A percentile compares a stretch with the other conserved stretches of the same genome.
phyloP scores from a whole-genome alignment of 75 land plant genomes.

The Isoetes taiwanensis region DNA sequence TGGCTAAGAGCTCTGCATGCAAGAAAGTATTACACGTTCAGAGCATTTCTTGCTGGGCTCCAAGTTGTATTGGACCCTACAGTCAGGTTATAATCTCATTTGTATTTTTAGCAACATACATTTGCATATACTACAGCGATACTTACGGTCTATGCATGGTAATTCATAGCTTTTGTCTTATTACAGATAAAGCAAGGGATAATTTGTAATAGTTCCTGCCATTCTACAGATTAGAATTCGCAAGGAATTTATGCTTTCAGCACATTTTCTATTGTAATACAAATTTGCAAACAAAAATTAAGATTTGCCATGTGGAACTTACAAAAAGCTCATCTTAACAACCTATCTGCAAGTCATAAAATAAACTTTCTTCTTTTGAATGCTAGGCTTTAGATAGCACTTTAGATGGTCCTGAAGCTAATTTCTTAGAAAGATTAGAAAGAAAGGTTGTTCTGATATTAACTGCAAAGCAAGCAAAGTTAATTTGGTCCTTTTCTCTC shows the following conservation, averaged over 20 bases:
- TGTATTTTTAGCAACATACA: background rate
- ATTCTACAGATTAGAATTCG: background rate
- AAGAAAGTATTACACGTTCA: slow-evolving; percentile 92
- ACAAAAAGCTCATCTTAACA: too few species aligned
- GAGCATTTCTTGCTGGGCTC: slow-evolving; percentile 98
- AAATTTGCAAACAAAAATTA: too few species aligned
- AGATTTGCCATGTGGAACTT: too few species aligned
- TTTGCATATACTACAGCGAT: background rate
- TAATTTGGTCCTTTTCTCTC: too few species aligned
- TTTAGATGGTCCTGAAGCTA: too few species aligned
- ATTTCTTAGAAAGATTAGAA: too few species aligned
- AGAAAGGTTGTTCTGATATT: too few species aligned
- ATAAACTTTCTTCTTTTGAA: too few species aligned
- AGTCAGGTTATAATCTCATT: slow-evolving; percentile 47
- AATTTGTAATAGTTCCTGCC: background rate
- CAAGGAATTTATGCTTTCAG: background rate
- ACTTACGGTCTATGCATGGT: background rate
- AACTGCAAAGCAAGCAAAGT: too few species aligned
- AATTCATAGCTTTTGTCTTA: background rate
- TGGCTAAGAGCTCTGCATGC: slow-evolving; percentile 36
- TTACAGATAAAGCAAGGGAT: background rate
- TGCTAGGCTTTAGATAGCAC: too few species aligned
- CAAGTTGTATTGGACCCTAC: slow-evolving; percentile 97
- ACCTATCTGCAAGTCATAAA: too few species aligned
- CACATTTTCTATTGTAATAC: background rate